Percentiles rank a stretch among this genome's conserved stretches.
Conservation (phyloP, 345 rosid genomes). For the Cochlearia excelsa region DNA sequence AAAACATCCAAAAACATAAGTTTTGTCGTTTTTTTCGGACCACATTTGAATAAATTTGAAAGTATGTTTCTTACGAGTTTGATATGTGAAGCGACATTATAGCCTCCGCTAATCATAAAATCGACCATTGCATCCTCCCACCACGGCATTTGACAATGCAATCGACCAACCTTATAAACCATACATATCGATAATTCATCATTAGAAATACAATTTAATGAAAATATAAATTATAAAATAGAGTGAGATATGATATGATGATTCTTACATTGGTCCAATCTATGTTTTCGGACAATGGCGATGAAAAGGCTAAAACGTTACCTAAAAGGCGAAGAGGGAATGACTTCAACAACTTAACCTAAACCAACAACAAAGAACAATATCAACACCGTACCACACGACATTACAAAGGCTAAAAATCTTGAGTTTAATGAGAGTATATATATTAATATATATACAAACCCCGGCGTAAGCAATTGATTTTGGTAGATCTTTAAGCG, state of each 20-base stretch:
- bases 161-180: slow-evolving; percentile 55
- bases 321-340: slow-evolving; percentile 67
- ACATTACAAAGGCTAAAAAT: too few species aligned
- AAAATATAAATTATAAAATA: neutral
- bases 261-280: slow-evolving; percentile 84
- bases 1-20: neutral
- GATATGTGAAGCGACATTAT: slow-evolving; percentile 59
- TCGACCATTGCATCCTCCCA: slow-evolving; percentile 78
- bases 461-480: slow-evolving; percentile 83
- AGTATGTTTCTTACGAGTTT: slow-evolving; percentile 45
- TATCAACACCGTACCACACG: too few species aligned
- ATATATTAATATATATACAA: too few species aligned
- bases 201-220: neutral
- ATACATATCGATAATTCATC: slow-evolving; percentile 1
- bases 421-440: too few species aligned
- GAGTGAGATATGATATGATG: too few species aligned
- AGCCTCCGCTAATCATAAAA: slow-evolving; percentile 81
- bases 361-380: slow-evolving; percentile 13
- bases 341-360: slow-evolving; percentile 67
- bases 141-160: slow-evolving; percentile 84
- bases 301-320: slow-evolving; percentile 55
- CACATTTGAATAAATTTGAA: neutral
- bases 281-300: slow-evolving; percentile 49
- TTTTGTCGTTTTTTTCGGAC: neutral
- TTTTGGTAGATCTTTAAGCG: slow-evolving; percentile 58